Evolutionary conservation across 2,329 filamentous ascomycete species (phyloP), one percentile per base, ranked within the genome.

Genomic region (Penicillium psychrosexuale): DNA sequence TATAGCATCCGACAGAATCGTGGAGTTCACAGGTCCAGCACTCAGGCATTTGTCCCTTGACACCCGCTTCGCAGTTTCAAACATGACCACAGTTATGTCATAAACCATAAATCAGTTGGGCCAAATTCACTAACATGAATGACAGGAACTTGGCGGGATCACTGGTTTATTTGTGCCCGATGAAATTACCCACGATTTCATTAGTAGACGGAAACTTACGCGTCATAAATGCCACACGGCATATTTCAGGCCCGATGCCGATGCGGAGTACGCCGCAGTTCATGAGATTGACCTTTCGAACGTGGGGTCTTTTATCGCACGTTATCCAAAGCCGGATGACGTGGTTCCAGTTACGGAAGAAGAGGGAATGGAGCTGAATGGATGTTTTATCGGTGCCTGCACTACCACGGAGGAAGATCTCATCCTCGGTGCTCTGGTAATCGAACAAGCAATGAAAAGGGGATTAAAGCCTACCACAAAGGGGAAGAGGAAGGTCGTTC

Each of bases 351-450:
- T 78, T 0, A 62, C 56, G 0, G 70, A 74, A 17, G 62, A 69
- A 15, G 61, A 60, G 1, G 69, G 65, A 1, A 71, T 66, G 36
- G 33, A 63, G 1, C 59, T 78, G 4, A 72, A 78, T 55, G 76
- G 76, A 1, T 72, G 71, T 43, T 78, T 78, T 58, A 78, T 79
- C 12, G 76, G 77, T 1, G 77, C 76, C 15, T 78, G 76, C 57
- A 78, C 76, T 1, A 78, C 76, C 0, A 68, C 76, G 0, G 74
- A 77, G 48, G 77, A 79, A 58, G 76, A 78, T 52, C 57, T 78
- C 1, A 68, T 78, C 15, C 62, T 78, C 3, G 77, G 66, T 1
- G 77, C 73, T 0, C 61, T 78, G 7, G 70, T 77, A 3, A 63
- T 78, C 0, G 66, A 75, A 47, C 63, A 65, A 12, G 76, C 75